These are phyloP conservation scores for Mortierella sp. DNA, from an alignment of 371 early-diverging fungal genomes.

Conservation along the genomic window DNA sequence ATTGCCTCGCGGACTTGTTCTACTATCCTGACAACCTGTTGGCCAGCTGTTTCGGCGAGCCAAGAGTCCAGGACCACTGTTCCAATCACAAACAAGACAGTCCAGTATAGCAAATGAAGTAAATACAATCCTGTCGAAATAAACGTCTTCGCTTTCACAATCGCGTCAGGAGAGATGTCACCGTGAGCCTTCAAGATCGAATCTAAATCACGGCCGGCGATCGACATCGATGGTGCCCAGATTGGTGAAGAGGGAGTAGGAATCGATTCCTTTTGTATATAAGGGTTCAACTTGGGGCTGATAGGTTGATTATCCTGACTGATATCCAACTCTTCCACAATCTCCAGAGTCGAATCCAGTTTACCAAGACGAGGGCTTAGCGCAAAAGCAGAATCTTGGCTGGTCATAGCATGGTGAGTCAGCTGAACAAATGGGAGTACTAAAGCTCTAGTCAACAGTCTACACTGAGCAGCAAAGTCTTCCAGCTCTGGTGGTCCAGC, in stretches of 20 bases:
- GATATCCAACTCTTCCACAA: constrained; percentile 15
- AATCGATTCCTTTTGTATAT: neutral
- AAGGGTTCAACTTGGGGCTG: constrained; percentile 1
- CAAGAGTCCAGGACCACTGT: constrained; percentile 57
- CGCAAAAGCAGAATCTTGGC: constrained; percentile 53
- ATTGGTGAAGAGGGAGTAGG: neutral
- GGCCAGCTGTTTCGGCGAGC: constrained; percentile 58
- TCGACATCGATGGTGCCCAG: constrained; percentile 19
- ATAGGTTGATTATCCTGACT: neutral
- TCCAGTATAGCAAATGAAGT: constrained; percentile 59
- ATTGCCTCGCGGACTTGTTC: constrained; percentile 45
- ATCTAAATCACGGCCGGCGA: constrained; percentile 32
- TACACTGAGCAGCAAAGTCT: constrained; percentile 59
- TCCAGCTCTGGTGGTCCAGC: constrained; percentile 54
- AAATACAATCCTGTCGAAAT: constrained; percentile 47
- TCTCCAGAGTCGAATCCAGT: constrained; percentile 17
- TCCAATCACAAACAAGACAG: constrained; percentile 56
- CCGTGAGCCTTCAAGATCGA: constrained; percentile 23
- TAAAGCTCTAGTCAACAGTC: constrained; percentile 55
- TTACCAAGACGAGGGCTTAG: constrained; percentile 31
- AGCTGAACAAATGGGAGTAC: constrained; percentile 58
- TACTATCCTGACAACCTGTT: constrained; percentile 57
- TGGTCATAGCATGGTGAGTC: constrained; percentile 60
- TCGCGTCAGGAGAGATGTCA: constrained; percentile 31
- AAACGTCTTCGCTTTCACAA: constrained; percentile 43